Evolutionary conservation across 2,329 filamentous ascomycete species (phyloP).

Genomic region (Pyrenochaeta sp.): DNA sequence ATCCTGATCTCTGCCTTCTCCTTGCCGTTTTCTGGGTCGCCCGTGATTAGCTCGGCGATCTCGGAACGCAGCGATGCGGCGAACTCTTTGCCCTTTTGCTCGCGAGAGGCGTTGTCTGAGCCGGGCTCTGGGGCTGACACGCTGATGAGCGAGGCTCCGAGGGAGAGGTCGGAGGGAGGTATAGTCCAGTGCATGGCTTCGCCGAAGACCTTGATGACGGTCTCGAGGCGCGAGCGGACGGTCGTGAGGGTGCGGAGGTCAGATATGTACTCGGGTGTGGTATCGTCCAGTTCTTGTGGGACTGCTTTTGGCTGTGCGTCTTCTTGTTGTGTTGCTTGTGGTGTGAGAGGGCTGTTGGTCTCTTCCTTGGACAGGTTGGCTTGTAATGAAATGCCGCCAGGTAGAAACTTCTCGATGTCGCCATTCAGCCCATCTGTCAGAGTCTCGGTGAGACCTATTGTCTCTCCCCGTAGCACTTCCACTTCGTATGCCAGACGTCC

Average conservation of each 20-base stretch:
- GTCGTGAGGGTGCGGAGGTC: slow-evolving; percentile 83
- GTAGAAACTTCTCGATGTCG: slow-evolving; percentile 78
- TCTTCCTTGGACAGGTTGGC: slow-evolving; percentile 11
- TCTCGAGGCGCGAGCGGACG: slow-evolving; percentile 84
- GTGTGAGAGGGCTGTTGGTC: slow-evolving; percentile 2
- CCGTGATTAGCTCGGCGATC: slow-evolving; percentile 71
- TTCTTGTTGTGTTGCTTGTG: slow-evolving; percentile 6
- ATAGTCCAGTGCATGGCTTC: slow-evolving; percentile 96
- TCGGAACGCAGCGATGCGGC: slow-evolving; percentile 75
- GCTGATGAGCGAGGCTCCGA: slow-evolving; percentile 85
- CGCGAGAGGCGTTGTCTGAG: slow-evolving; percentile 71
- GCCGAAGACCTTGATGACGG: slow-evolving; percentile 89
- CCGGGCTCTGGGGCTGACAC: slow-evolving; percentile 85
- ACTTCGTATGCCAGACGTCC: slow-evolving; percentile 93
- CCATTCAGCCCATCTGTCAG: slow-evolving; percentile 75
- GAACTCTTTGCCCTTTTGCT: slow-evolving; percentile 88
- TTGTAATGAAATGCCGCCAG: slow-evolving; percentile 50
- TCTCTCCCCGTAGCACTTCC: slow-evolving; percentile 89
- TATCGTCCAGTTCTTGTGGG: slow-evolving; percentile 11
- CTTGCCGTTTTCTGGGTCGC: slow-evolving; percentile 65
- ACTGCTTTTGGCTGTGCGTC: slow-evolving; percentile 1
- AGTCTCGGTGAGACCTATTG: slow-evolving; percentile 79
- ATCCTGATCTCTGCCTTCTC: slow-evolving; percentile 78
- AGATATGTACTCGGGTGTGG: slow-evolving; percentile 66
- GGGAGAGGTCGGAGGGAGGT: slow-evolving; percentile 84